Evolutionary conservation across 2,329 filamentous ascomycete species (phyloP).

Genomic region (Fusarium nodosum): DNA sequence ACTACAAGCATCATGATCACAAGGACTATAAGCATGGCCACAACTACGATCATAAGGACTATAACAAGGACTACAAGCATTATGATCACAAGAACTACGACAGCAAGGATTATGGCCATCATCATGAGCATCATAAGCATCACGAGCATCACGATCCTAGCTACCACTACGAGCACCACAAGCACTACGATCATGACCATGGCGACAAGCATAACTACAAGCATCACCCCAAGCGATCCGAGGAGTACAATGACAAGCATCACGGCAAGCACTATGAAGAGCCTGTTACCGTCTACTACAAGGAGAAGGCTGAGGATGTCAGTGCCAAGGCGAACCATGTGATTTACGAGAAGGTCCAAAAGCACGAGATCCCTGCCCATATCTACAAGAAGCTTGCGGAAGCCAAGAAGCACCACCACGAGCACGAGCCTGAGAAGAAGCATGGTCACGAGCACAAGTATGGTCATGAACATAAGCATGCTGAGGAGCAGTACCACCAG

Average conservation of each 20-base stretch:
- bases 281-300: conserved; percentile 9
- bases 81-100: not conserved
- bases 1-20: not conserved
- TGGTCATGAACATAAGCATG: conserved; percentile 3
- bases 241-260: not conserved
- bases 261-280: conserved; percentile 2
- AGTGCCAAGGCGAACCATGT: conserved; percentile 7
- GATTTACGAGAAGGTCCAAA: conserved; percentile 17
- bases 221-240: conserved; percentile 24
- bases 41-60: not conserved
- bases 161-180: conserved; percentile 1
- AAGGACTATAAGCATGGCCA: not conserved
- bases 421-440: conserved; percentile 12
- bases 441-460: not conserved
- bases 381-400: conserved; percentile 8
- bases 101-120: not conserved
- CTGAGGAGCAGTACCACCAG: conserved; percentile 1
- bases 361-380: conserved; percentile 2
- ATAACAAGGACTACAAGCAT: not conserved
- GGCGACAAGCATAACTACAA: conserved; percentile 14
- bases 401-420: conserved; percentile 2
- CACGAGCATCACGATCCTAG: not conserved
- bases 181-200: conserved; percentile 20
- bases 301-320: conserved; percentile 16
- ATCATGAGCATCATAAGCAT: not conserved